Base-by-base conservation (phyloP, 192 early-diverging fungal genomes). In the Dissophora globulifera region DNA sequence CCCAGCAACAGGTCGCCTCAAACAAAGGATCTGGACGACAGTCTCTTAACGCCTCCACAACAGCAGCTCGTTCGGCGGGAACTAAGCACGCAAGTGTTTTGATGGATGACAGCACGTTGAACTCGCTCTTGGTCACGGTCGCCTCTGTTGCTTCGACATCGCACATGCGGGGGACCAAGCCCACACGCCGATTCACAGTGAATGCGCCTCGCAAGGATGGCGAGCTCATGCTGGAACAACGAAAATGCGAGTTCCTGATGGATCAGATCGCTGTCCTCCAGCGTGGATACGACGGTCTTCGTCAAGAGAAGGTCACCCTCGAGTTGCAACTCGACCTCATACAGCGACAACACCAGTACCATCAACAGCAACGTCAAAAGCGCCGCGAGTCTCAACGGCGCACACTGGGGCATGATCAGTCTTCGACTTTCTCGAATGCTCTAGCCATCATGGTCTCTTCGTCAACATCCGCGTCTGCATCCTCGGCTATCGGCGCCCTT, bases 321-420 rank as follows among this genome's bases (percentile, higher is more conserved):
- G 72, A 76, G 40, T 38, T 76, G 10, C 72, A 76, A 26, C 27
- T 76, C 4, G 72, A 76, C 32, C 52, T 76, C 19, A 67, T 76
- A 64, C 72, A 76, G 32, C 42, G 72, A 35, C 72, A 76, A 23
- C 72, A 76, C 32, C 72, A 76, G 26, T 76, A 76, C 19, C 72
- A 76, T 27, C 72, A 76, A 30, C 72, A 76, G n/a, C 72, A 76
- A 20, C 57, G 72, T 17, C 72, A 76, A 26, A 76, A 76, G 51
- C 72, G 72, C 13, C 58, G 72, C 10, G 62, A 66, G 13, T 76
- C 72, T 1, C 72, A 76, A 31, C 23, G 64, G 16, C 72, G 64
- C 4, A 66, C 62, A 8, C 22, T 67, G 7, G 72, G 72, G 17
- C 57, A 61, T 16, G 72, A 76, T 2, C 72, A 76, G 40, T 67